Base-by-base conservation (phyloP, 1,139 yeast genomes). In the Entelexis sorbosivorans region DNA sequence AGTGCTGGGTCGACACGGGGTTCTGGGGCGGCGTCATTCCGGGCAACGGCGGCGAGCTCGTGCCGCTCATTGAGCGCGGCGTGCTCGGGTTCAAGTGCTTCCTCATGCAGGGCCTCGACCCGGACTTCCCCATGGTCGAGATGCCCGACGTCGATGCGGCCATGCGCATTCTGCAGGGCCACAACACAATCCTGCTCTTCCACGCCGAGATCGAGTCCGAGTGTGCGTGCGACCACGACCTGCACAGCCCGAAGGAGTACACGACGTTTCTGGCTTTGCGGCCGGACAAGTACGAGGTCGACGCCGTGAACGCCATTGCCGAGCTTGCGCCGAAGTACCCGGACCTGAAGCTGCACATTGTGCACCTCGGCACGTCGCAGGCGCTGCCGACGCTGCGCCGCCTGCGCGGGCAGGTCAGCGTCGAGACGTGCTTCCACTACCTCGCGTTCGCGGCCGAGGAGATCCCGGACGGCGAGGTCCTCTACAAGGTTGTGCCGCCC, bases 21-120 rank as follows among this genome's bases (percentile, higher is more conserved):
- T 88, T 89, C 66, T 89, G 96, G 96, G 97, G 96, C 49, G 97
- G 96, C 0, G 71, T 88, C 58, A 77, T 89, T 38, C 97, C 96
- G 3, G 76, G 74, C 54, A 88, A 88, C 65, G 64, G 59, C 17
- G 68, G 73, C 11, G 81, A 85, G 59, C 72, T 88, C 58, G 71
- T 74, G 28, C 95, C 95, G 0, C 73, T 89, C 61, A 81, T 87
- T 55, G 68, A 78, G 52, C 81, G 86, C 61, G 96, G 96, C 46
- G 95, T 88, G 4, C 73, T 95, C 49, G 96, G 96, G 0, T 88
- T 88, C 70, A 88, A 88, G 64, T 93, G 95, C 29, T 88, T 88
- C 61, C 69, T 88, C 69, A 86, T 88, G 62, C 95, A 59, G 40
- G 61, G 61, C 16, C 53, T 58, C 8, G 61, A 58, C 31, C 60